A percentile compares a stretch with the other conserved stretches of the same genome.
Conservation (phyloP, 371 early-diverging fungal genomes). For the Mucor indicus region DNA sequence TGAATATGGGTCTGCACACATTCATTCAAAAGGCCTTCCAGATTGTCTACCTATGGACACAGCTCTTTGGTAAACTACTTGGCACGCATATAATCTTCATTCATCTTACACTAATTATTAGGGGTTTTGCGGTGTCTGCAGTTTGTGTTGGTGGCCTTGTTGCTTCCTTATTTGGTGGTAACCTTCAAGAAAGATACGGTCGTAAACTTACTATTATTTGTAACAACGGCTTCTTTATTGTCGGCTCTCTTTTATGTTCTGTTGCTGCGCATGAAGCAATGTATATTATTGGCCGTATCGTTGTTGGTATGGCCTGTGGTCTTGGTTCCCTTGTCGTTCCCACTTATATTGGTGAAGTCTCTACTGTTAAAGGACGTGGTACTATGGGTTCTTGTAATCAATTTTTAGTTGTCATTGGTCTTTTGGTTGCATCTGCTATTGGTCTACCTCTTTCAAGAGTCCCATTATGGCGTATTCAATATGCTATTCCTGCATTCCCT, state of each 20-base stretch:
- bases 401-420: constrained; percentile 63
- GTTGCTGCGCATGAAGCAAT: constrained; percentile 50
- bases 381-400: constrained; percentile 42
- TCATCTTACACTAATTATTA: background rate
- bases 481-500: constrained; percentile 63
- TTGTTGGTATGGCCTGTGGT: constrained; percentile 81
- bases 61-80: constrained; percentile 10
- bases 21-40: constrained; percentile 8
- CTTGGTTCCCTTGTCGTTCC: constrained; percentile 74
- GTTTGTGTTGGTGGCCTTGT: constrained; percentile 70
- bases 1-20: constrained; percentile 9
- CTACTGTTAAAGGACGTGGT: constrained; percentile 70
- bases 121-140: constrained; percentile 61
- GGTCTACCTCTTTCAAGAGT: constrained; percentile 57
- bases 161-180: constrained; percentile 63
- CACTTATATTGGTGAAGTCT: constrained; percentile 78
- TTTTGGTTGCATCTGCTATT: constrained; percentile 61
- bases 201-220: constrained; percentile 60
- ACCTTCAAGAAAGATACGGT: constrained; percentile 53
- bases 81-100: background rate
- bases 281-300: constrained; percentile 74
- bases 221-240: constrained; percentile 59
- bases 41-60: constrained; percentile 30
- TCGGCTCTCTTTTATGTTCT: constrained; percentile 59
- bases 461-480: constrained; percentile 68